Evolutionary conservation across 2,329 filamentous ascomycete species (phyloP).

Genomic region (Arthrobotrys megalospora): DNA sequence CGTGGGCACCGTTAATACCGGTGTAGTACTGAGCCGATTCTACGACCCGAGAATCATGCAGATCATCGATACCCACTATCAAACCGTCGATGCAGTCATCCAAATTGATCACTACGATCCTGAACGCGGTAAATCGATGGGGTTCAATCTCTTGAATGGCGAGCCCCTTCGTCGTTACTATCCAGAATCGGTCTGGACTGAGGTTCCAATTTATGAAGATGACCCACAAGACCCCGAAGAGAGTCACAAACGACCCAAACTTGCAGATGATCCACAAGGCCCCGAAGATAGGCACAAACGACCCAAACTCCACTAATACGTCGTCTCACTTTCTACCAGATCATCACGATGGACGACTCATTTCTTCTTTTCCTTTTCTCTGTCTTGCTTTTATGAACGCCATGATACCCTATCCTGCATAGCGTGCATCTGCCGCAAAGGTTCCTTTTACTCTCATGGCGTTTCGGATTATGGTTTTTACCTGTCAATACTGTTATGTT

Average conservation of each 20-base stretch:
- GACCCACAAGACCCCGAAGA: not conserved
- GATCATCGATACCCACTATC: slow-evolving; percentile 37
- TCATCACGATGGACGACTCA: not conserved
- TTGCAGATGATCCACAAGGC: not conserved
- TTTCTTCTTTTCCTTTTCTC: not conserved
- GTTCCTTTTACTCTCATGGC: slow-evolving; percentile 6
- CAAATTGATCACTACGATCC: not conserved
- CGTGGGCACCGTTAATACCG: not conserved
- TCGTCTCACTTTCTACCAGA: not conserved
- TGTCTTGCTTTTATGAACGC: not conserved
- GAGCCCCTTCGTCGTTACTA: slow-evolving; percentile 25
- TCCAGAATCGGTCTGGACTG: no score
- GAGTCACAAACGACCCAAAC: slow-evolving; percentile 4
- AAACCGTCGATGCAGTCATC: slow-evolving; percentile 24
- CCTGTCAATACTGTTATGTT: not conserved
- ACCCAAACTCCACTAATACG: not conserved
- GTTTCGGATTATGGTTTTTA: not conserved
- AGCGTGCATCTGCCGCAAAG: not conserved
- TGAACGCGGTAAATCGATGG: slow-evolving; percentile 8
- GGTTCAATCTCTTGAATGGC: slow-evolving; percentile 36
- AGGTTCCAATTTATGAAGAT: not conserved
- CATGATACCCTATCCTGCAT: slow-evolving; percentile 27
- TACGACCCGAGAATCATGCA: slow-evolving; percentile 55
- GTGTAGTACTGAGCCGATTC: slow-evolving; percentile 28
- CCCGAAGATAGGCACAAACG: slow-evolving; percentile 4